Percentiles rank a stretch among this genome's conserved stretches.
Conservation (phyloP, 306 rosid genomes). For the Malus sylvestris region DNA sequence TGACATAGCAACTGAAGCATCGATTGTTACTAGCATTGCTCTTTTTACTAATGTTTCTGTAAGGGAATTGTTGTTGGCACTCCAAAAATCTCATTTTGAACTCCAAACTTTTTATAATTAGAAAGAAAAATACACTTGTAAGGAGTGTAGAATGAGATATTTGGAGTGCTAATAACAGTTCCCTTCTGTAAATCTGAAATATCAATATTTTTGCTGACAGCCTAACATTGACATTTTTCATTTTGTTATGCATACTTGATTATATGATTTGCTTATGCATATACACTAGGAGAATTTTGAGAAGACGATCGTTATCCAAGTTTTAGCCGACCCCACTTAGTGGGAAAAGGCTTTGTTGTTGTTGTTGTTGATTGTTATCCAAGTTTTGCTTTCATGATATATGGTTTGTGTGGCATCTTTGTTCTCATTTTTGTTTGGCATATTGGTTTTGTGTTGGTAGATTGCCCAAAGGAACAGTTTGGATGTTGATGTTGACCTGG, state of each 20-base stretch:
- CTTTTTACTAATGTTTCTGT: not conserved
- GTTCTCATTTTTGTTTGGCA: constrained; percentile 12
- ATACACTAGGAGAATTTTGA: not conserved
- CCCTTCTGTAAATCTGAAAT: not conserved
- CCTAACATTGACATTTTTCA: not conserved
- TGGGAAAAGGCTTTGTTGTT: too few relatives aligned
- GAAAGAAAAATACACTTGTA: too few relatives aligned
- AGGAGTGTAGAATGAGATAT: too few relatives aligned
- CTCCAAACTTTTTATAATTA: too few relatives aligned
- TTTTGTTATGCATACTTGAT: not conserved
- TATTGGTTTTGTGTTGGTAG: constrained; percentile 37
- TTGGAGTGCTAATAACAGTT: too few relatives aligned
- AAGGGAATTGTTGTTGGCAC: too few relatives aligned
- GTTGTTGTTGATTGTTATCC: not conserved
- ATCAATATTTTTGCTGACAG: not conserved
- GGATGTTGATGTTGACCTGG: constrained; percentile 88
- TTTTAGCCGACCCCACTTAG: not conserved
- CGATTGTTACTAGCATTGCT: too few relatives aligned
- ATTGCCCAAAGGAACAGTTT: constrained; percentile 83
- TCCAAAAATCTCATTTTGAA: too few relatives aligned
- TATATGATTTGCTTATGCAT: not conserved
- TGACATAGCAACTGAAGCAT: too few relatives aligned
- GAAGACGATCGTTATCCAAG: not conserved
- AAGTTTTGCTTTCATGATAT: not conserved
- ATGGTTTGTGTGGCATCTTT: not conserved